phyloP scores from a whole-genome alignment of 2,329 filamentous ascomycete genomes.

The Fusarium solani-melongenae region DNA sequence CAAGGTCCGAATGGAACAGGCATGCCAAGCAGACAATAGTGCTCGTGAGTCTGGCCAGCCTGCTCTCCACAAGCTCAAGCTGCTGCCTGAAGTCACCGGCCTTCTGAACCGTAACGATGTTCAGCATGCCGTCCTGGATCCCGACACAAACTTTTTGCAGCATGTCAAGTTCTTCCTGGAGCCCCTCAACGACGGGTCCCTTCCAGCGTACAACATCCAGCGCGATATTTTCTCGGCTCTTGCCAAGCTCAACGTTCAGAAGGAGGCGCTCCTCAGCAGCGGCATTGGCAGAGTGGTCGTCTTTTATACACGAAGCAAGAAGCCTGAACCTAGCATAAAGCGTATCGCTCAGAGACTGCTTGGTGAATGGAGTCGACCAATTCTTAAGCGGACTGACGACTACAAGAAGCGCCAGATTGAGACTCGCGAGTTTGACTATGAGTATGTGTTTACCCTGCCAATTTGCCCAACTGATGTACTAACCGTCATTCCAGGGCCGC shows the following conservation, averaged over 20 bases:
- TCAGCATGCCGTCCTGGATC: constrained; percentile 86
- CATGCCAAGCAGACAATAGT: constrained; percentile 86
- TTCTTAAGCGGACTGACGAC: constrained; percentile 92
- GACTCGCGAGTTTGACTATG: constrained; percentile 72
- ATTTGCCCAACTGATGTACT: constrained; percentile 3
- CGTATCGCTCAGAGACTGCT: constrained; percentile 92
- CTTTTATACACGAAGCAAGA: constrained; percentile 96
- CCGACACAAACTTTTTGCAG: constrained; percentile 94
- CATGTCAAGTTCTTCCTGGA: constrained; percentile 98
- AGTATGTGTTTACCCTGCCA: constrained; percentile 56
- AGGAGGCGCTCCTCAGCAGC: constrained; percentile 88
- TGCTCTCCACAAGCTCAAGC: constrained; percentile 91
- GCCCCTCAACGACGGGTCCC: constrained; percentile 90
- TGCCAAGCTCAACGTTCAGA: constrained; percentile 84
- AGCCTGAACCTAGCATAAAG: constrained; percentile 89
- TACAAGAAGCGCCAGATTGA: constrained; percentile 85
- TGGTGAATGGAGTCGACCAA: constrained; percentile 94
- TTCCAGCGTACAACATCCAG: constrained; percentile 97
- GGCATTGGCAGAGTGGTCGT: constrained; percentile 96
- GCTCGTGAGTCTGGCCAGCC: constrained; percentile 83
- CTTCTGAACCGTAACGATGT: constrained; percentile 91
- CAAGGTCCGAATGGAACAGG: constrained; percentile 89
- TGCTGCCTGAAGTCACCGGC: constrained; percentile 89
- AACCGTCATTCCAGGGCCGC: constrained; percentile 57
- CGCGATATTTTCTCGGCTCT: constrained; percentile 90